These are phyloP conservation scores for Calonectria pseudoturangicola DNA, from an alignment of 2,329 filamentous ascomycete genomes.

Conservation along the genomic window DNA sequence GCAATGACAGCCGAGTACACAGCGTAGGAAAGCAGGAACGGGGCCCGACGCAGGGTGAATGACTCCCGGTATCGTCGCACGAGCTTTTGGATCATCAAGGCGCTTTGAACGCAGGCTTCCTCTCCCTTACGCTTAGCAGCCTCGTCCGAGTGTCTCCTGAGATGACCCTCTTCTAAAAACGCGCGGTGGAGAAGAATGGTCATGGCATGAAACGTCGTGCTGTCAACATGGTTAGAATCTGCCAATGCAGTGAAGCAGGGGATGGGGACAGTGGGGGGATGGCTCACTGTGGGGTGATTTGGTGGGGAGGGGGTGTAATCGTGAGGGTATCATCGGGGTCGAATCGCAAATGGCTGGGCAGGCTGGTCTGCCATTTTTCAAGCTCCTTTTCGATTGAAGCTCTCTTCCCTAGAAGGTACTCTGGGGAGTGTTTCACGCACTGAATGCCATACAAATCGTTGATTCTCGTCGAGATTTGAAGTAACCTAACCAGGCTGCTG, in stretches of 20 bases:
- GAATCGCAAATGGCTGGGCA: conserved; percentile 54
- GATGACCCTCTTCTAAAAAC: conserved; percentile 61
- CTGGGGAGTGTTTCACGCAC: conserved; percentile 53
- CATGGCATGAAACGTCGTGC: conserved; percentile 63
- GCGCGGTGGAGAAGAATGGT: conserved; percentile 67
- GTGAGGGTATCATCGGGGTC: conserved; percentile 52
- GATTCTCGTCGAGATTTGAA: conserved; percentile 56
- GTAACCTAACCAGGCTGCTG: conserved; percentile 53
- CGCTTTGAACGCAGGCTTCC: conserved; percentile 57
- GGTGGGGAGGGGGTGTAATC: conserved; percentile 55
- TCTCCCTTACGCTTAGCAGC: conserved; percentile 52
- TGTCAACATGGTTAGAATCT: conserved; percentile 39
- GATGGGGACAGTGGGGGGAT: neutral
- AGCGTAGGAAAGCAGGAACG: conserved; percentile 65
- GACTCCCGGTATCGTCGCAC: conserved; percentile 60
- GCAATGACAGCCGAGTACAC: conserved; percentile 61
- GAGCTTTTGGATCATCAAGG: conserved; percentile 60
- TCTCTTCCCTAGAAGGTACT: conserved; percentile 54
- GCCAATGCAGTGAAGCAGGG: conserved; percentile 9
- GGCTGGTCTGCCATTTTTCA: conserved; percentile 53
- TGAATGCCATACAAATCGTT: conserved; percentile 55
- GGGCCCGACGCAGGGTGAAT: conserved; percentile 63
- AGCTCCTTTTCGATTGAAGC: conserved; percentile 53
- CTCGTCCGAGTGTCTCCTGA: conserved; percentile 54
- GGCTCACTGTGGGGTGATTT: conserved; percentile 57